Conservation (phyloP, 306 rosid genomes). For the Quillaja saponaria region DNA sequence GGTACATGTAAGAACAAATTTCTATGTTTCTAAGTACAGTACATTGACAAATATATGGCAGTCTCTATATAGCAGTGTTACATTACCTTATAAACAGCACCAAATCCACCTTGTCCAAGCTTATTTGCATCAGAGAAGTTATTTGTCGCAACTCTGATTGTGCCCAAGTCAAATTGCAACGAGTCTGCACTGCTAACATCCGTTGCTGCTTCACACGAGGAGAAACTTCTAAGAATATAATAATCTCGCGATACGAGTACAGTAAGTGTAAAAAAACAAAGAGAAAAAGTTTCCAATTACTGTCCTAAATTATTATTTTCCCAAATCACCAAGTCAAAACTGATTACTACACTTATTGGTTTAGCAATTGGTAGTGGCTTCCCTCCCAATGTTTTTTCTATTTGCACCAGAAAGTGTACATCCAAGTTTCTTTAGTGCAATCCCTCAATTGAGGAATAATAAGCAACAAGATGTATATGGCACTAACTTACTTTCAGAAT, state of each 20-base stretch:
- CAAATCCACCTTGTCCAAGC: slow-evolving; percentile 66
- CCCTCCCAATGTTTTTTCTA: no score
- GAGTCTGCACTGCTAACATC: slow-evolving; percentile 24
- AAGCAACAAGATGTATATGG: no score
- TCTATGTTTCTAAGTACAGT: not conserved
- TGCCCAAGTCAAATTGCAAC: slow-evolving; percentile 30
- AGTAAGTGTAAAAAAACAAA: not conserved
- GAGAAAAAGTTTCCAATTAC: not conserved
- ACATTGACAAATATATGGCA: not conserved
- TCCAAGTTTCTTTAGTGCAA: no score
- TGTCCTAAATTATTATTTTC: no score
- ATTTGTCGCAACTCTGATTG: slow-evolving; percentile 38
- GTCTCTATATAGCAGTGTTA: not conserved
- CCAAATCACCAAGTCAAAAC: no score
- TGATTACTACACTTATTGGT: no score
- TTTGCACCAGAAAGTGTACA: no score
- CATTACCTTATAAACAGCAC: slow-evolving; percentile 55
- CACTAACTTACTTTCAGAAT: slow-evolving; percentile 21
- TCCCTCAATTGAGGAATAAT: no score
- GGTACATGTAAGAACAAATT: not conserved
- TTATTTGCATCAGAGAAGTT: slow-evolving; percentile 49
- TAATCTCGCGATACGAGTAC: no score
- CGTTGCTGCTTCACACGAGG: not conserved
- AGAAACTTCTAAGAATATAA: not conserved
- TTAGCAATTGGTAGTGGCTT: no score